These are phyloP conservation scores for Amaranthus tricolor DNA, from an alignment of 179 eudicot genomes.

Conservation along the genomic window DNA sequence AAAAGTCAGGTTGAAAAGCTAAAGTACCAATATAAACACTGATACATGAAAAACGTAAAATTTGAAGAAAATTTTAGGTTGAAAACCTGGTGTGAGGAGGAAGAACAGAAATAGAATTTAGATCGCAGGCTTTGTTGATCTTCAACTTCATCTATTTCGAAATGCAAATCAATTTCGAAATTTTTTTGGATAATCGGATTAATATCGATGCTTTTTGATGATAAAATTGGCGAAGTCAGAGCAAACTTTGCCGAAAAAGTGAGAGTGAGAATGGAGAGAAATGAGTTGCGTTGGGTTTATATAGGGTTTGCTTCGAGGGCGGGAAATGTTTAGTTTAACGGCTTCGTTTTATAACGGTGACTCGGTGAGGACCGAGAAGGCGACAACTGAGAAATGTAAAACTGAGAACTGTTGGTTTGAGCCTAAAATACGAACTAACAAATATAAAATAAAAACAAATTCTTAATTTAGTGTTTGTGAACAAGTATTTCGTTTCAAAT, in stretches of 20 bases:
- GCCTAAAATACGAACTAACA: too few species aligned
- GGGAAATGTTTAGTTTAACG: slow-evolving; percentile 15
- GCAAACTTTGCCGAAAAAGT: background rate
- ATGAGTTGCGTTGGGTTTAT: background rate
- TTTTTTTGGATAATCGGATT: background rate
- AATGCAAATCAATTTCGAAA: background rate
- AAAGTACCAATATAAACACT: too few species aligned
- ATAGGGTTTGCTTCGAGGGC: slow-evolving; percentile 4
- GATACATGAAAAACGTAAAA: background rate
- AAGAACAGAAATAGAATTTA: slow-evolving; percentile 91
- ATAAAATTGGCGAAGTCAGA: background rate
- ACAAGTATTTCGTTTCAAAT: too few species aligned
- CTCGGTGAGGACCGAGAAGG: too few species aligned
- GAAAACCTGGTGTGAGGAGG: slow-evolving; percentile 84
- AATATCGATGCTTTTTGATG: background rate
- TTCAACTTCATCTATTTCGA: slow-evolving; percentile 55
- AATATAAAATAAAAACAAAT: too few species aligned
- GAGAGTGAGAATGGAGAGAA: slow-evolving; percentile 1
- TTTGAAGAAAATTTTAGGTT: background rate
- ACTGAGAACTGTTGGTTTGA: too few species aligned
- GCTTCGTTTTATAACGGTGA: background rate
- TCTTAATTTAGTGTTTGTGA: too few species aligned
- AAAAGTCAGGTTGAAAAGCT: background rate
- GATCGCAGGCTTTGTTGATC: slow-evolving; percentile 94
- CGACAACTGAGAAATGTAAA: too few species aligned